These are phyloP conservation scores for Leptographium flavum DNA, from an alignment of 2,329 filamentous ascomycete species.

Conservation along the genomic window DNA sequence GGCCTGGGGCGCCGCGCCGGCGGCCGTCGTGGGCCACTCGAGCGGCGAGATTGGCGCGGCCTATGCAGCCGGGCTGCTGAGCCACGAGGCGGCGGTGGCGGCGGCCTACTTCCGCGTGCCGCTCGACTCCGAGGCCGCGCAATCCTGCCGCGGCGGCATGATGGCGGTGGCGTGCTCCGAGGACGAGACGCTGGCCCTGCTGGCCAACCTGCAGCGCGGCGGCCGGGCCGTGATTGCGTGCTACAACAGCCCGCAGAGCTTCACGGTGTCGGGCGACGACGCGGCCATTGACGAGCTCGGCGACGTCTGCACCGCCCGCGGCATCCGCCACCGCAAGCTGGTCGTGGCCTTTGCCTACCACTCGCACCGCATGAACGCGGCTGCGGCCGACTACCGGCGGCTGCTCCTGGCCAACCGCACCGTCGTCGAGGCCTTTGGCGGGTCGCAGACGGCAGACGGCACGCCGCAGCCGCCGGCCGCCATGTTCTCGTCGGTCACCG, in stretches of 20 bases:
- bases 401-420: constrained; percentile 9
- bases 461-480: not conserved
- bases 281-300: constrained; percentile 7
- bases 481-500: constrained; percentile 14
- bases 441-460: not conserved
- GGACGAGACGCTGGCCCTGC: constrained; percentile 20
- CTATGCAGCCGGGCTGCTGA: constrained; percentile 30
- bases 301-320: constrained; percentile 1
- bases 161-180: constrained; percentile 25
- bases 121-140: constrained; percentile 12
- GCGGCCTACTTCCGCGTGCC: constrained; percentile 31
- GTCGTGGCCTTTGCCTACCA: constrained; percentile 20
- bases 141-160: constrained; percentile 26
- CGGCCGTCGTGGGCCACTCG: constrained; percentile 30
- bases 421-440: not conserved
- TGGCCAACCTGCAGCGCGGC: constrained; percentile 12
- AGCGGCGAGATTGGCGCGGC: constrained; percentile 36
- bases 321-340: constrained; percentile 15
- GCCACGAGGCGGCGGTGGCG: constrained; percentile 24
- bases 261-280: constrained; percentile 21
- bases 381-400: constrained; percentile 11
- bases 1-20: constrained; percentile 18
- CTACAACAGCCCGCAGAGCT: constrained; percentile 20
- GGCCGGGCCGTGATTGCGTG: constrained; percentile 18
- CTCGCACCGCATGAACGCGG: constrained; percentile 17